Evolutionary conservation across 768 basidiomycete genomes (phyloP).

Genomic region (Harrya chromipes): DNA sequence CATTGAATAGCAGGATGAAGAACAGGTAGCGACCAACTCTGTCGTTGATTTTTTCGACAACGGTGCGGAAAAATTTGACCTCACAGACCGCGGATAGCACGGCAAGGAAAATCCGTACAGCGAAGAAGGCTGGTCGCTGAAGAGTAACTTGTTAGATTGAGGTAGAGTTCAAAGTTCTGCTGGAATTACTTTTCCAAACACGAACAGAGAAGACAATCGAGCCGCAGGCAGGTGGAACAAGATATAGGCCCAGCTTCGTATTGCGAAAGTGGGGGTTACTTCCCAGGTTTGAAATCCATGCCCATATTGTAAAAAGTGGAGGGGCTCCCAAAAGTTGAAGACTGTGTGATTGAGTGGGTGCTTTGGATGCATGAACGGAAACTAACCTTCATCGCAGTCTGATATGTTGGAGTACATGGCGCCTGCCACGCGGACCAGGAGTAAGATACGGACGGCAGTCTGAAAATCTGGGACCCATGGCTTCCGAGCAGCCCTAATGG

Average conservation of each 20-base stretch:
- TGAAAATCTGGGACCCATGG: slow-evolving; percentile 88
- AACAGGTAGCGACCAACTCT: slow-evolving; percentile 92
- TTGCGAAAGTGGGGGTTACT: slow-evolving; percentile 83
- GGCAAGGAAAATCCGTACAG: slow-evolving; percentile 77
- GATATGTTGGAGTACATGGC: slow-evolving; percentile 96
- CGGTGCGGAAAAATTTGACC: slow-evolving; percentile 75
- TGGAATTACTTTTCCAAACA: slow-evolving; percentile 66
- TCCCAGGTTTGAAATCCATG: slow-evolving; percentile 99
- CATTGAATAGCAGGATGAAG: slow-evolving; percentile 78
- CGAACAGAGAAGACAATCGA: slow-evolving; percentile 53
- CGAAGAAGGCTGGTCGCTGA: slow-evolving; percentile 87
- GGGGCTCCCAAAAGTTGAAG: slow-evolving; percentile 98
- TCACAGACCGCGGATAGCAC: slow-evolving; percentile 74
- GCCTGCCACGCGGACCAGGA: slow-evolving; percentile 73
- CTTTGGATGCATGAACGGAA: not conserved
- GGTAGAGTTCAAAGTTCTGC: not conserved
- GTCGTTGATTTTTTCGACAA: slow-evolving; percentile 80
- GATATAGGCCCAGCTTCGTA: slow-evolving; percentile 94
- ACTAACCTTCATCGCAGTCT: slow-evolving; percentile 94
- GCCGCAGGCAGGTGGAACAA: slow-evolving; percentile 72
- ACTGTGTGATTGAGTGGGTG: slow-evolving; percentile 46
- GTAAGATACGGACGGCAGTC: slow-evolving; percentile 76
- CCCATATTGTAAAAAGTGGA: slow-evolving; percentile 86
- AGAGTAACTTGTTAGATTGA: slow-evolving; percentile 14
- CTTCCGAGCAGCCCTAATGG: slow-evolving; percentile 56